phyloP scores from a whole-genome alignment of 495 filamentous ascomycete species.

The Pyrenopolyporus hunteri region DNA sequence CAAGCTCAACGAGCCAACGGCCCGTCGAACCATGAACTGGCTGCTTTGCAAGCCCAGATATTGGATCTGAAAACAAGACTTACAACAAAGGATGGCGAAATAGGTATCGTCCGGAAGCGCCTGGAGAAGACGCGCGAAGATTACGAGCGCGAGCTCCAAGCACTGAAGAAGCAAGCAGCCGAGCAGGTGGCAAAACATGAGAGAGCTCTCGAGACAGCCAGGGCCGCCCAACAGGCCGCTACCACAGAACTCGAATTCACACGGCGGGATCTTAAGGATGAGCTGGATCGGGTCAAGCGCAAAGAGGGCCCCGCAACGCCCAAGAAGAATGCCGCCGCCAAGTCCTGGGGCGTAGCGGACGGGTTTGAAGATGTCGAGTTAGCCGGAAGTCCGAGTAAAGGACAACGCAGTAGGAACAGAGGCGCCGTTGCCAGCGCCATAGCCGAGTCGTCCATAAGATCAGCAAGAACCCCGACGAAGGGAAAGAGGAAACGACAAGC shows the following conservation, averaged over 20 bases:
- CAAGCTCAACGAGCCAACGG: slow-evolving; percentile 29
- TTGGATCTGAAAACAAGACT: slow-evolving; percentile 50
- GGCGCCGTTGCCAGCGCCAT: slow-evolving; percentile 46
- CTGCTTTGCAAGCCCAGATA: slow-evolving; percentile 41
- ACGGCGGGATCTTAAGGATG: slow-evolving; percentile 57
- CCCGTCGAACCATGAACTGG: slow-evolving; percentile 32
- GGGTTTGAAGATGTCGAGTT: slow-evolving; percentile 63
- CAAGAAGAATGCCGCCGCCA: slow-evolving; percentile 50
- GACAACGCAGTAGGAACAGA: slow-evolving; percentile 42
- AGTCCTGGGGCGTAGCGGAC: slow-evolving; percentile 53
- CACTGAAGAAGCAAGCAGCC: slow-evolving; percentile 51
- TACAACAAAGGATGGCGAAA: slow-evolving; percentile 55
- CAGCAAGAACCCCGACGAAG: slow-evolving; percentile 52
- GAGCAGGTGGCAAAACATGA: slow-evolving; percentile 57
- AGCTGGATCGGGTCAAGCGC: slow-evolving; percentile 47
- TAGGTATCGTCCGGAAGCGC: slow-evolving; percentile 59
- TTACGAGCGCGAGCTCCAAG: slow-evolving; percentile 54
- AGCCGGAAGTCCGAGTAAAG: slow-evolving; percentile 51
- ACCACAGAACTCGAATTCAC: slow-evolving; percentile 60
- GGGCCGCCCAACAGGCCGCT: slow-evolving; percentile 52
- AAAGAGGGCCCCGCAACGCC: slow-evolving; percentile 51
- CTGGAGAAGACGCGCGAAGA: slow-evolving; percentile 50
- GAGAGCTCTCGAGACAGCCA: slow-evolving; percentile 50
- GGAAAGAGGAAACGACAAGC: slow-evolving; percentile 58
- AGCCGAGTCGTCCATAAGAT: slow-evolving; percentile 38